phyloP scores from a whole-genome alignment of 2,329 filamentous ascomycete genomes.

The Talaromyces sp. region DNA sequence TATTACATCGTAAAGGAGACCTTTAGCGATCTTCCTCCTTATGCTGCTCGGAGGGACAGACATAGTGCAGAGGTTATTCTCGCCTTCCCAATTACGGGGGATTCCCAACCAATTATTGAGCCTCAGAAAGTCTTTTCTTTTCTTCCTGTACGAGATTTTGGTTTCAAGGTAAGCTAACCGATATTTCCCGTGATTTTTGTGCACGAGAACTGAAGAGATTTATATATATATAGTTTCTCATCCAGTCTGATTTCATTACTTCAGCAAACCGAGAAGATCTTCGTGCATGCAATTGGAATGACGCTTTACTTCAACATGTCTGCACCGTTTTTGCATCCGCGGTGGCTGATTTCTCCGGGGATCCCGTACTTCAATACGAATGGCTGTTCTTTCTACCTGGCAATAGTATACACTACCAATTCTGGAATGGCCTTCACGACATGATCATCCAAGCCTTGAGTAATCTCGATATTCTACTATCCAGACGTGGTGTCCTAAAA shows the following conservation, averaged over 20 bases:
- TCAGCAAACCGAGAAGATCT: slow-evolving; percentile 44
- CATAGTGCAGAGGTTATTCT: background rate
- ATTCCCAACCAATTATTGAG: slow-evolving; percentile 31
- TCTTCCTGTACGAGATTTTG: slow-evolving; percentile 39
- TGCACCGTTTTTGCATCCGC: background rate
- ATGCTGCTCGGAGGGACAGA: background rate
- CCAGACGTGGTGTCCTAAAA: background rate
- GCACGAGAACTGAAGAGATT: too few relatives aligned
- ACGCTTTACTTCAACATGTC: background rate
- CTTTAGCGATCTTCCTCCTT: background rate
- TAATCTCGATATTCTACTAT: background rate
- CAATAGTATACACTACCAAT: background rate
- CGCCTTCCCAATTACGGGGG: background rate
- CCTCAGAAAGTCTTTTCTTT: slow-evolving; percentile 45
- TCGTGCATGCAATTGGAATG: background rate
- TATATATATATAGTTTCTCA: slow-evolving; percentile 35
- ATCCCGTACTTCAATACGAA: background rate
- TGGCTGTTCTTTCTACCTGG: background rate
- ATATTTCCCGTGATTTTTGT: too few relatives aligned
- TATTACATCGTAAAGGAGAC: background rate
- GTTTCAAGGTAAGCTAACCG: slow-evolving; percentile 36
- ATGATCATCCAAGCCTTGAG: background rate
- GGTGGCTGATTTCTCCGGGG: background rate
- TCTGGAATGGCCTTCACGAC: background rate
- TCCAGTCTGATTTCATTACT: slow-evolving; percentile 50